A percentile compares a stretch with the other conserved stretches of the same genome.
phyloP scores from a whole-genome alignment of 2,329 filamentous ascomycete genomes.

The Fusarium globosum region DNA sequence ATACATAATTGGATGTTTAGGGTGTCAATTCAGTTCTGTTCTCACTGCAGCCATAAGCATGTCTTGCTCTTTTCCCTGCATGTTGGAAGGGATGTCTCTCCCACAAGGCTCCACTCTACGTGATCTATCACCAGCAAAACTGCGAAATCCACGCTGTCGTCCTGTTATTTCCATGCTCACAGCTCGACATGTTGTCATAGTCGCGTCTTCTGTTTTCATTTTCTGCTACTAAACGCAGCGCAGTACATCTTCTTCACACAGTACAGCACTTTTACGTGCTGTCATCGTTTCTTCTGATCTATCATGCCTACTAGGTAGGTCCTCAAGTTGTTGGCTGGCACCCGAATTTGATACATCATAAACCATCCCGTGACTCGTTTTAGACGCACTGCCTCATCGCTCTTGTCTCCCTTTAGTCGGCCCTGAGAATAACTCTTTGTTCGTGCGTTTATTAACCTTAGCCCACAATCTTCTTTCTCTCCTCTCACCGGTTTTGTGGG shows the following conservation, averaged over 20 bases:
- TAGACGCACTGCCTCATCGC: constrained; percentile 14
- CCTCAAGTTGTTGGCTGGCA: not conserved
- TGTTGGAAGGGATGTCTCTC: not conserved
- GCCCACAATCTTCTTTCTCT: not conserved
- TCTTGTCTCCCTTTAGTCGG: constrained; percentile 8
- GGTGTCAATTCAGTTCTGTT: not conserved
- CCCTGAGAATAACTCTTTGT: not conserved
- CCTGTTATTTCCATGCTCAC: not conserved
- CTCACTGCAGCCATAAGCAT: not conserved
- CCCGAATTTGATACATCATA: constrained; percentile 38
- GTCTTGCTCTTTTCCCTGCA: constrained; percentile 4
- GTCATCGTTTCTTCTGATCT: not conserved
- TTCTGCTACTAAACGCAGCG: not conserved
- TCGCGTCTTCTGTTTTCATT: not conserved
- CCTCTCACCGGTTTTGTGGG: constrained; percentile 21
- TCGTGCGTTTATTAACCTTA: not conserved
- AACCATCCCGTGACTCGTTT: constrained; percentile 21
- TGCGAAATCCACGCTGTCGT: not conserved
- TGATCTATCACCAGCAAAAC: constrained; percentile 16
- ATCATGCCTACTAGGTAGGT: not conserved
- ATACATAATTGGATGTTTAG: not conserved
- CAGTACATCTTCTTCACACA: not conserved
- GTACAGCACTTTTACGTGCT: not conserved
- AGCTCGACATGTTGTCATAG: not conserved
- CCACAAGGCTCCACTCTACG: not conserved